phyloP scores from a whole-genome alignment of 2,329 filamentous ascomycete genomes.

The Trichoderma lentiforme region DNA sequence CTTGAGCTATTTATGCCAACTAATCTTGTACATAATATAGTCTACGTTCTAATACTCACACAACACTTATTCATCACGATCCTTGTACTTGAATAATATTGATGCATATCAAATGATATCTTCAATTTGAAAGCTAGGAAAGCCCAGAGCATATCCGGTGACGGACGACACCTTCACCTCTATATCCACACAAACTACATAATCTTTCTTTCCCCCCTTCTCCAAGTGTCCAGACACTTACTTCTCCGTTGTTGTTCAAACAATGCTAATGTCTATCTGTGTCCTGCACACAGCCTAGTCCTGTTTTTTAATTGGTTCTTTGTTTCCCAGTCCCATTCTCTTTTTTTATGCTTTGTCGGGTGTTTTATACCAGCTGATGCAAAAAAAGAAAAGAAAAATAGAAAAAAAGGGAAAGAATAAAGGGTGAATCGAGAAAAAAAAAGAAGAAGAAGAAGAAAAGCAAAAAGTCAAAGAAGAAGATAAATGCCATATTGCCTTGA shows the following conservation, averaged over 20 bases:
- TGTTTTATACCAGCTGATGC: slow-evolving; percentile 16
- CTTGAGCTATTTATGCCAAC: neutral
- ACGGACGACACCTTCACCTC: slow-evolving; percentile 40
- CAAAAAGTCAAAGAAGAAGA: neutral
- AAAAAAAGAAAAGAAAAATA: neutral
- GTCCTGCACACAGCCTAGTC: slow-evolving; percentile 12
- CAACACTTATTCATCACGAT: neutral
- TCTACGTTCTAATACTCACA: neutral
- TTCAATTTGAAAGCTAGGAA: slow-evolving; percentile 14
- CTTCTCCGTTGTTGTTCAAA: slow-evolving; percentile 24
- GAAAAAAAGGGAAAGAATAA: neutral
- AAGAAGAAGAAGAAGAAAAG: neutral
- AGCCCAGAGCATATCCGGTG: slow-evolving; percentile 35
- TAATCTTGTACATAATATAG: neutral
- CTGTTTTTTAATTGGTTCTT: slow-evolving; percentile 19
- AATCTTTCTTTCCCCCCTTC: slow-evolving; percentile 16
- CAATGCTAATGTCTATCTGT: slow-evolving; percentile 18
- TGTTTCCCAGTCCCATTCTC: neutral
- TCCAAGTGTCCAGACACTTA: slow-evolving; percentile 25
- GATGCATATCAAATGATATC: slow-evolving; percentile 3
- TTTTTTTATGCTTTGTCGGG: slow-evolving; percentile 20
- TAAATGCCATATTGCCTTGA: slow-evolving; percentile 12
- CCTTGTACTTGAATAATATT: neutral
- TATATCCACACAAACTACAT: slow-evolving; percentile 36
- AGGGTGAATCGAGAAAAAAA: neutral